Evolutionary conservation across 2,329 filamentous ascomycete genomes (phyloP).

Genomic region (Epichloe hybrida): DNA sequence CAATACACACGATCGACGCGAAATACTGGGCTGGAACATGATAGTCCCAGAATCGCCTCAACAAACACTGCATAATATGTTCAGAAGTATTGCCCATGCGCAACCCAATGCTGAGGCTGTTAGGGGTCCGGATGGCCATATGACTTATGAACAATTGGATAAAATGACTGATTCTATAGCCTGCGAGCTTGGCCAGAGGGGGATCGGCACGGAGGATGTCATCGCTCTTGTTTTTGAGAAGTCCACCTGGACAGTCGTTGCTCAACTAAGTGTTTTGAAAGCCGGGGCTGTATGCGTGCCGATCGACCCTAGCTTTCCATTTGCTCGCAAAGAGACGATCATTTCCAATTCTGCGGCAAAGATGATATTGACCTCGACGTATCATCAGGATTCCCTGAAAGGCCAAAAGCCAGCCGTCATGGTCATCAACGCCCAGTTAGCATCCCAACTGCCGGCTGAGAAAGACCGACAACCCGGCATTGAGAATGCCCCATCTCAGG

Average conservation of each 20-base stretch:
- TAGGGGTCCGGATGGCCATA: not conserved
- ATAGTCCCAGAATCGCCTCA: too few relatives aligned
- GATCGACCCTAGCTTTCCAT: not conserved
- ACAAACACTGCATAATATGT: too few relatives aligned
- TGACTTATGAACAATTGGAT: not conserved
- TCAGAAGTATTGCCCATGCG: too few relatives aligned
- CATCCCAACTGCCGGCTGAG: too few relatives aligned
- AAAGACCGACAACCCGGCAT: too few relatives aligned
- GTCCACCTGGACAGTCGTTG: not conserved
- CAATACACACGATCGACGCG: too few relatives aligned
- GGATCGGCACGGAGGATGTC: not conserved
- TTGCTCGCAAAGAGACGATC: not conserved
- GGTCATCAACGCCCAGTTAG: too few relatives aligned
- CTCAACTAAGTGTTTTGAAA: not conserved
- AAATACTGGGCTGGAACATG: too few relatives aligned
- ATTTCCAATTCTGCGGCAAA: not conserved
- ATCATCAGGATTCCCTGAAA: too few relatives aligned
- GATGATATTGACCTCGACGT: not conserved
- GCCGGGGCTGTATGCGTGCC: not conserved
- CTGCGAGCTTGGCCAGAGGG: not conserved
- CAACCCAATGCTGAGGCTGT: not conserved
- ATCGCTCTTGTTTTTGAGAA: not conserved
- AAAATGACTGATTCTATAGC: not conserved
- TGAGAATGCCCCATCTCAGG: too few relatives aligned
- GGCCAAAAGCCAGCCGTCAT: too few relatives aligned